Conservation (phyloP, 75 land plant species). For the Selaginella tamariscina region DNA sequence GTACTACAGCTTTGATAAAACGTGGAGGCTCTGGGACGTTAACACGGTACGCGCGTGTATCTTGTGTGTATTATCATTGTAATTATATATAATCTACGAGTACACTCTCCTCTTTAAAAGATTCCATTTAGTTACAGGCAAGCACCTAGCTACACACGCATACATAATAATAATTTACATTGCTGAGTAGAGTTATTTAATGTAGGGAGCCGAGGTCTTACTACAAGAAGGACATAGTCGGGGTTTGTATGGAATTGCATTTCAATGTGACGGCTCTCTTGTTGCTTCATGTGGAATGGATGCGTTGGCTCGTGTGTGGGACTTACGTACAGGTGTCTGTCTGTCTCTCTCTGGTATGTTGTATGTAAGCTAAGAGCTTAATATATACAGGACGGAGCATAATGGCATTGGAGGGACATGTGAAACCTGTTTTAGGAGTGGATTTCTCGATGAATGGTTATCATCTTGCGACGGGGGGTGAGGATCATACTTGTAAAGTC, state of each 20-base stretch:
- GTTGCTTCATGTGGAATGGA: constrained; percentile 93
- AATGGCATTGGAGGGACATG: constrained; percentile 93
- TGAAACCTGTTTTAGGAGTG: constrained; percentile 80
- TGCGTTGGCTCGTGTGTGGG: constrained; percentile 96
- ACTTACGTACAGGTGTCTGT: constrained; percentile 79
- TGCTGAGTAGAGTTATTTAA: too few relatives aligned
- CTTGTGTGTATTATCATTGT: too few relatives aligned
- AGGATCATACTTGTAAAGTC: constrained; percentile 89
- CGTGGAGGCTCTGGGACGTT: constrained; percentile 98
- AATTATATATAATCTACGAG: too few relatives aligned
- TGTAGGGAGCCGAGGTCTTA: constrained; percentile 83
- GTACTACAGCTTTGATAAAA: constrained; percentile 94
- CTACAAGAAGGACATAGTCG: constrained; percentile 99
- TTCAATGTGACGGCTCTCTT: constrained; percentile 88
- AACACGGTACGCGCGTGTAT: too few relatives aligned
- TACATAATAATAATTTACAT: too few relatives aligned
- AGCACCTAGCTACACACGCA: too few relatives aligned
- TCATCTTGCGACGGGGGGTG: constrained; percentile 88
- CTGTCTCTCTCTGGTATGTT: too few relatives aligned
- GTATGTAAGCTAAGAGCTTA: too few relatives aligned
- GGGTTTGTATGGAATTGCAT: constrained; percentile 77
- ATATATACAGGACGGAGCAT: constrained; percentile 97
- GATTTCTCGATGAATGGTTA: constrained; percentile 93
- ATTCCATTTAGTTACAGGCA: too few relatives aligned
- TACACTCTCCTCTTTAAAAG: too few relatives aligned